A percentile compares a stretch with the other conserved stretches of the same genome.
Evolutionary conservation across 495 filamentous ascomycete genomes (phyloP).

Genomic region (Coniosporium apollinis): DNA sequence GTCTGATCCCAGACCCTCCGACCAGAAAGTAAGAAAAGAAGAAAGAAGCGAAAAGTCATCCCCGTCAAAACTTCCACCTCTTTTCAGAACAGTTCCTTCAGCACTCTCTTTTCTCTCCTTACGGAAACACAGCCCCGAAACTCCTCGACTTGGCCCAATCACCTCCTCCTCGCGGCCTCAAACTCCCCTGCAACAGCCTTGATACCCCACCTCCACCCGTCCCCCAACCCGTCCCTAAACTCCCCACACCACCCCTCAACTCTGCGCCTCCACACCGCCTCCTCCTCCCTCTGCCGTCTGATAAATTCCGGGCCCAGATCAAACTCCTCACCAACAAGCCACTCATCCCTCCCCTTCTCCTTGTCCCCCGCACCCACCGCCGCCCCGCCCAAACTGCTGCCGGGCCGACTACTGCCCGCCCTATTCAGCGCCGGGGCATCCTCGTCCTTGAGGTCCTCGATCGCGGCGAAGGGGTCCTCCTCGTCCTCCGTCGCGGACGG

Average conservation of each 20-base stretch:
- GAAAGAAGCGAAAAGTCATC: no score
- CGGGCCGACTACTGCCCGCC: no score
- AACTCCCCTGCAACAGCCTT: conserved; percentile 15
- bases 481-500: conserved; percentile 32
- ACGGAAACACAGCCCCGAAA: no score
- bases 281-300: conserved; percentile 71
- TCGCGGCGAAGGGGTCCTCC: conserved; percentile 62
- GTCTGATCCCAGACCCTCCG: no score
- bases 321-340: conserved; percentile 87
- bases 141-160: no score
- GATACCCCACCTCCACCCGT: conserved; percentile 35
- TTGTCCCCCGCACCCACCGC: conserved; percentile 18
- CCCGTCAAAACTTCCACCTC: no score
- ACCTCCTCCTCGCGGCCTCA: no score
- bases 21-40: no score
- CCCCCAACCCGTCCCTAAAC: conserved; percentile 26
- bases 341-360: conserved; percentile 48
- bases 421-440: conserved; percentile 27
- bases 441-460: conserved; percentile 50
- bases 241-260: conserved; percentile 55
- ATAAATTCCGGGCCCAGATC: conserved; percentile 94
- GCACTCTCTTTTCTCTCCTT: no score
- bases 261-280: conserved; percentile 74
- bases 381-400: conserved; percentile 20
- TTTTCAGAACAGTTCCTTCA: no score